Evolutionary conservation across 2,329 filamentous ascomycete genomes (phyloP).

Genomic region (Penicillium sp.): DNA sequence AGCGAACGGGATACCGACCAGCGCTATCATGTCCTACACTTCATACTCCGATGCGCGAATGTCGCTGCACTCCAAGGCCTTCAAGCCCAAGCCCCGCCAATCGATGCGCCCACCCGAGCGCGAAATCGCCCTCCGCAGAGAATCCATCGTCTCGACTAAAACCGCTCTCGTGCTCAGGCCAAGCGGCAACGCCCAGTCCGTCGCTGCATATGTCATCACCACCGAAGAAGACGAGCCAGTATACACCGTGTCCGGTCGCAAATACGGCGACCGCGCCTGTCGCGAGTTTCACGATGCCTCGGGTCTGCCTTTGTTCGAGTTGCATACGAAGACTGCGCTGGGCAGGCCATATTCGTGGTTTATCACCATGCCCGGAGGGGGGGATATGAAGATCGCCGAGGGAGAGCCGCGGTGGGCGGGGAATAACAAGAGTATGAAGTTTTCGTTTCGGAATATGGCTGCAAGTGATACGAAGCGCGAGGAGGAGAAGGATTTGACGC

Average conservation of each 20-base stretch:
- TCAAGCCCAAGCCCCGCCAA: slow-evolving; percentile 17
- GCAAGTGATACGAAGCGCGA: slow-evolving; percentile 12
- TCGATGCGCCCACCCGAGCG: slow-evolving; percentile 22
- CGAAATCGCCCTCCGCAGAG: slow-evolving; percentile 24
- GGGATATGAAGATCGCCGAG: slow-evolving; percentile 11
- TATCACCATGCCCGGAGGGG: slow-evolving; percentile 29
- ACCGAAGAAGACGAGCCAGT: slow-evolving; percentile 18
- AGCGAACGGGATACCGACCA: neutral
- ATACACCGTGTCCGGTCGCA: slow-evolving; percentile 30
- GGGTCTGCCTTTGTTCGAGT: slow-evolving; percentile 31
- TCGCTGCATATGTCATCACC: slow-evolving; percentile 22
- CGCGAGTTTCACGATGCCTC: slow-evolving; percentile 30
- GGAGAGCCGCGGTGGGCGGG: slow-evolving; percentile 11
- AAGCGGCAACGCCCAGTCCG: slow-evolving; percentile 18
- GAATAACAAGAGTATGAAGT: slow-evolving; percentile 12
- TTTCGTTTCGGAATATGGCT: slow-evolving; percentile 22
- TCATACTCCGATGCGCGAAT: slow-evolving; percentile 24
- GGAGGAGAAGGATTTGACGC: slow-evolving; percentile 15
- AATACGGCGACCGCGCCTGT: slow-evolving; percentile 25
- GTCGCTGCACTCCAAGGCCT: slow-evolving; percentile 13
- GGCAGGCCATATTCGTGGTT: slow-evolving; percentile 35
- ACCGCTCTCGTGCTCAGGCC: slow-evolving; percentile 21
- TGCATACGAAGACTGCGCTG: slow-evolving; percentile 15
- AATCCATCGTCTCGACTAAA: slow-evolving; percentile 21
- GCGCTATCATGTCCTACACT: slow-evolving; percentile 16